These are phyloP conservation scores for Balansia obtecta DNA, from an alignment of 2,329 filamentous ascomycete species.

Conservation along the genomic window DNA sequence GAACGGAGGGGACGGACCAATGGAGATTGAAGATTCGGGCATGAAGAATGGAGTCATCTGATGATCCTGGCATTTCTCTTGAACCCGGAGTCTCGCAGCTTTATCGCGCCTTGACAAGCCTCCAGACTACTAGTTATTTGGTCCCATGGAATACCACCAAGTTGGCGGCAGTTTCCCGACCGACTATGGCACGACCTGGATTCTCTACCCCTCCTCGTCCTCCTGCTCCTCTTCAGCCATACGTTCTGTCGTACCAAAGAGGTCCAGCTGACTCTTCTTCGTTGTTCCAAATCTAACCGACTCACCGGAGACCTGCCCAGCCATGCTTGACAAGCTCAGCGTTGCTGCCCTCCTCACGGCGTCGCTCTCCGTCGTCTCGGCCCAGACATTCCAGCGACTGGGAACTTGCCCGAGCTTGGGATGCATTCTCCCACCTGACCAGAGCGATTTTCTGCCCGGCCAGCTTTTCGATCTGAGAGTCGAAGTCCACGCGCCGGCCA, in stretches of 20 bases:
- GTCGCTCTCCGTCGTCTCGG: slow-evolving; percentile 29
- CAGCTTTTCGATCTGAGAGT: slow-evolving; percentile 77
- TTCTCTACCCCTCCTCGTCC: no score
- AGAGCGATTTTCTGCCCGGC: slow-evolving; percentile 70
- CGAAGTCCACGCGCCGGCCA: slow-evolving; percentile 69
- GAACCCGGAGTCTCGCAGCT: background rate
- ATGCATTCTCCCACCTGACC: slow-evolving; percentile 48
- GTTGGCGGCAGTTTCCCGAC: slow-evolving; percentile 6
- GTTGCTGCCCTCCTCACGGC: slow-evolving; percentile 21
- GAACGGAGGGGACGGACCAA: background rate
- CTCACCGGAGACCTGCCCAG: background rate
- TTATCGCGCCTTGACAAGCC: background rate
- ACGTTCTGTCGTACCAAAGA: background rate
- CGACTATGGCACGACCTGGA: background rate
- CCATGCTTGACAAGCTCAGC: slow-evolving; percentile 26
- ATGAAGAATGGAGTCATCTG: background rate
- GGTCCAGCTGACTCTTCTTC: background rate
- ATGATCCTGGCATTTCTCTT: background rate
- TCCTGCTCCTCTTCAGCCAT: background rate
- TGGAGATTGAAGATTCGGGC: no score
- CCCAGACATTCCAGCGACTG: slow-evolving; percentile 47
- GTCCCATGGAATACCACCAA: background rate
- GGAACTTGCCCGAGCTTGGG: slow-evolving; percentile 47
- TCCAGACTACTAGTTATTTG: background rate
- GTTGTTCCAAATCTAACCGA: background rate